phyloP scores from a whole-genome alignment of 805 yeast species.

The Ogataea minuta region DNA sequence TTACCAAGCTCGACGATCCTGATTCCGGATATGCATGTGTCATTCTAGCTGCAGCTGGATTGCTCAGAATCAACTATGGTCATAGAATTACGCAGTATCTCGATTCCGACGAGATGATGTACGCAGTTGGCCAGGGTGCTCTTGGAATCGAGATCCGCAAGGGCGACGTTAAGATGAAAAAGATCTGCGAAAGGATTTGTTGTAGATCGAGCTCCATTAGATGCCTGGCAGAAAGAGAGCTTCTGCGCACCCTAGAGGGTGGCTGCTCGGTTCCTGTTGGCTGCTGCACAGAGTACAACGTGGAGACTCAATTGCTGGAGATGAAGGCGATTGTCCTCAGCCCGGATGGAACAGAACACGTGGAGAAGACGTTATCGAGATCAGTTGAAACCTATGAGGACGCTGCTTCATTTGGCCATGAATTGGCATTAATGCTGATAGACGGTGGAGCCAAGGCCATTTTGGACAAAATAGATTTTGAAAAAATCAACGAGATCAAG shows the following conservation, averaged over 20 bases:
- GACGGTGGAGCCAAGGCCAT: constrained; percentile 80
- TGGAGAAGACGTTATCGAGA: constrained; percentile 50
- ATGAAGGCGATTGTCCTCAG: constrained; percentile 76
- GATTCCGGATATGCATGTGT: constrained; percentile 60
- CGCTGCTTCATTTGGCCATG: constrained; percentile 67
- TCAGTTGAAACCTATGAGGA: constrained; percentile 47
- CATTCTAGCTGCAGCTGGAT: constrained; percentile 90
- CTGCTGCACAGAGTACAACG: constrained; percentile 57
- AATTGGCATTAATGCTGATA: constrained; percentile 64
- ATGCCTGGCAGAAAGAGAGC: constrained; percentile 84
- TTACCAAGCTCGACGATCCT: constrained; percentile 74
- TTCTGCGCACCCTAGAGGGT: constrained; percentile 88
- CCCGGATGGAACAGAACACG: constrained; percentile 74
- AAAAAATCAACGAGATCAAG: constrained; percentile 50
- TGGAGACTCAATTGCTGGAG: constrained; percentile 41
- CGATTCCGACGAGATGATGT: constrained; percentile 77
- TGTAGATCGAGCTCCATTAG: constrained; percentile 65
- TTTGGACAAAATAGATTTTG: constrained; percentile 74
- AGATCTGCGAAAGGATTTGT: constrained; percentile 62
- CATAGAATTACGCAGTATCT: constrained; percentile 72
- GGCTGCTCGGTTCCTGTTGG: constrained; percentile 99
- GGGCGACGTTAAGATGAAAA: constrained; percentile 56
- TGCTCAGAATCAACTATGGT: constrained; percentile 69
- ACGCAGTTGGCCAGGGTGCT: constrained; percentile 99
- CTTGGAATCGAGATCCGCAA: constrained; percentile 85